A percentile compares a stretch with the other conserved stretches of the same genome.
These are phyloP conservation scores for Leishmania braziliensis DNA, from an alignment of 208 protist species.

Conservation along the genomic window DNA sequence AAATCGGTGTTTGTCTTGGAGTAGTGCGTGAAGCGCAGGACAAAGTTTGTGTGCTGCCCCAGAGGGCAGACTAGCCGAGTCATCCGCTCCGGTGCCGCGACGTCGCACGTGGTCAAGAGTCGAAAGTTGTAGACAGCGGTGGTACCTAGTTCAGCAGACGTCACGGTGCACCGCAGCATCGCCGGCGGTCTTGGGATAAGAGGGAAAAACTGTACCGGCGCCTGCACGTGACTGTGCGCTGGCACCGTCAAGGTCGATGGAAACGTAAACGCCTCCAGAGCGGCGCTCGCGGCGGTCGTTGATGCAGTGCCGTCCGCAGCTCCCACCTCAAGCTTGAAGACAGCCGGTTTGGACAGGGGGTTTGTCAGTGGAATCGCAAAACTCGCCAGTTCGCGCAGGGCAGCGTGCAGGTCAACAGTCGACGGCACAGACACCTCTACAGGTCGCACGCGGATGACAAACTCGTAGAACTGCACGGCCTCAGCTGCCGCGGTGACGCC, in stretches of 20 bases:
- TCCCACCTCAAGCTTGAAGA: conserved; percentile 64
- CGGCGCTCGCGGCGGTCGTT: conserved; percentile 6
- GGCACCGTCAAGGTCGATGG: conserved; percentile 62
- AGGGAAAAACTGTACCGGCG: conserved; percentile 90
- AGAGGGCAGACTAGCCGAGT: conserved; percentile 88
- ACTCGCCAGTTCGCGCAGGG: conserved; percentile 71
- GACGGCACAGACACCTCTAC: conserved; percentile 27
- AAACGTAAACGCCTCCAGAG: conserved; percentile 53
- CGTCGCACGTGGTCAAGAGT: conserved; percentile 51
- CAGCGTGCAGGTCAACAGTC: conserved; percentile 74
- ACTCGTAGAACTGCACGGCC: conserved; percentile 81
- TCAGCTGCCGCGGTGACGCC: conserved; percentile 33
- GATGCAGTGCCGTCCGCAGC: conserved; percentile 36
- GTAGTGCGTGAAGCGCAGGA: conserved; percentile 79
- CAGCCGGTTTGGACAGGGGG: conserved; percentile 80
- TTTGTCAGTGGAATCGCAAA: conserved; percentile 89
- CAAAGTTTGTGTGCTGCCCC: conserved; percentile 71
- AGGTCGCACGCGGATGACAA: conserved; percentile 64
- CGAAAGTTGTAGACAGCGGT: conserved; percentile 76
- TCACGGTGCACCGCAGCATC: conserved; percentile 64
- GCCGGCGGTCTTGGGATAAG: conserved; percentile 73
- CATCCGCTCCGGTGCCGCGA: conserved; percentile 64
- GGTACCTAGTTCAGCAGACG: conserved; percentile 82
- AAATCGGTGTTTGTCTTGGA: conserved; percentile 84
- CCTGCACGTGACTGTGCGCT: conserved; percentile 55